These are phyloP conservation scores for Sporopachydermia cereana DNA, from an alignment of 1,139 yeast genomes.

Conservation along the genomic window DNA sequence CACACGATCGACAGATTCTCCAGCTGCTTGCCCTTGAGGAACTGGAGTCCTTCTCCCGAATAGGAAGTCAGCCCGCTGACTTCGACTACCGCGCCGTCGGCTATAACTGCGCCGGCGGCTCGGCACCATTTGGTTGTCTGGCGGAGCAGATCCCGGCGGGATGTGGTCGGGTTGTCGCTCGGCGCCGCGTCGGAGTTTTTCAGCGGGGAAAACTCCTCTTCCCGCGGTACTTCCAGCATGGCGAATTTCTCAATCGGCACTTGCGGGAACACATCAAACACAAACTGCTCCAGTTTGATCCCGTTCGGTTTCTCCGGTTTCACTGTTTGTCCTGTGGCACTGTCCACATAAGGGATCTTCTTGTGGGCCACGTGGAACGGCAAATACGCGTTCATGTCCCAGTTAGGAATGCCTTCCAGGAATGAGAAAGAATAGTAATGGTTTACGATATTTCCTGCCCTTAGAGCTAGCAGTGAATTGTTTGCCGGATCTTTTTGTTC, in stretches of 20 bases:
- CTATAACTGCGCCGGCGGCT: conserved; percentile 53
- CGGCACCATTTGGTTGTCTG: conserved; percentile 72
- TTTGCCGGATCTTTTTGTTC: conserved; percentile 44
- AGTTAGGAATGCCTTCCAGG: conserved; percentile 46
- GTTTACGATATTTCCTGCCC: conserved; percentile 96
- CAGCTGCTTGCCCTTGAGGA: conserved; percentile 41
- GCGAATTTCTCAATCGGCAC: conserved; percentile 71
- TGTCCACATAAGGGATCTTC: conserved; percentile 59
- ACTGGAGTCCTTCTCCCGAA: conserved; percentile 71
- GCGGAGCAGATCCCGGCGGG: conserved; percentile 50
- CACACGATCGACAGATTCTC: conserved; percentile 18
- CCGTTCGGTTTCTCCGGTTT: conserved; percentile 78
- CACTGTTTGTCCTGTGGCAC: conserved; percentile 32
- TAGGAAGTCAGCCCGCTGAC: conserved; percentile 67
- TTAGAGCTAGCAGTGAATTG: conserved; percentile 45
- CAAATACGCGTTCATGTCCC: conserved; percentile 57
- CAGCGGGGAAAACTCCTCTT: conserved; percentile 83
- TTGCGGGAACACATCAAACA: conserved; percentile 88
- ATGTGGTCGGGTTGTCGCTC: conserved; percentile 78
- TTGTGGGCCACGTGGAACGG: conserved; percentile 93
- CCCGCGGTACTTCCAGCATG: conserved; percentile 80
- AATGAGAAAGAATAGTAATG: conserved; percentile 84
- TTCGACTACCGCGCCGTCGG: conserved; percentile 44
- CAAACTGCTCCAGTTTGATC: conserved; percentile 89
- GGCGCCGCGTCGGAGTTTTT: conserved; percentile 73